Evolutionary conservation across 768 basidiomycete genomes (phyloP).

Genomic region (Hysterangium stoloniferum): DNA sequence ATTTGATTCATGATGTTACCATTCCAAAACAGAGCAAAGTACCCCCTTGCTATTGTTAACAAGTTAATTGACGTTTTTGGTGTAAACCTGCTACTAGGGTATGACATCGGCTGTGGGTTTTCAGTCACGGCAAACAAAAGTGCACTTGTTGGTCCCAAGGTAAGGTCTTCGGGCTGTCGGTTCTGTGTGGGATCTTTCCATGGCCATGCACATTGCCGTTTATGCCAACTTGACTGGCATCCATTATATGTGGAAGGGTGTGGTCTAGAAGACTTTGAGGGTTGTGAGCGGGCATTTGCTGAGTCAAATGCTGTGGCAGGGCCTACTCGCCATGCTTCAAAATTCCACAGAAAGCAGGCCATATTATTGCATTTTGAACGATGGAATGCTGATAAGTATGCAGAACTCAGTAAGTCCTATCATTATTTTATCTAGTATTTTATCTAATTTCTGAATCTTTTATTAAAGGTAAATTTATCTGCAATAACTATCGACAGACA

Average conservation of each 20-base stretch:
- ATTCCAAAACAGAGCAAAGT: conserved; percentile 19
- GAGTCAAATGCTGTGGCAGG: conserved; percentile 20
- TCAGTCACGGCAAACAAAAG: conserved; percentile 13
- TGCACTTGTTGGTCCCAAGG: conserved; percentile 4
- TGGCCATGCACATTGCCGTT: conserved; percentile 22
- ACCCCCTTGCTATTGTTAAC: conserved; percentile 19
- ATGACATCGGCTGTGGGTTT: conserved; percentile 25
- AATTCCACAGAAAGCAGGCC: conserved; percentile 23
- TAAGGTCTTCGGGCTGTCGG: neutral
- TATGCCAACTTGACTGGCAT: conserved; percentile 24
- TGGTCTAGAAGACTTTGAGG: conserved; percentile 22
- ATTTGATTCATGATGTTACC: neutral
- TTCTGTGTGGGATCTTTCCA: conserved; percentile 23
- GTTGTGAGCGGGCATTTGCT: conserved; percentile 22
- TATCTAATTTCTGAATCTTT: neutral
- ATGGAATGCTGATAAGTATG: conserved; percentile 20
- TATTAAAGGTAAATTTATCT: neutral
- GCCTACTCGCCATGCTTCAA: conserved; percentile 16
- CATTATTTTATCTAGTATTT: neutral
- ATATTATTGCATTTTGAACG: conserved; percentile 17
- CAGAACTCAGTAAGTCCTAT: conserved; percentile 15
- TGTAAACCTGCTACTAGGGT: conserved; percentile 13
- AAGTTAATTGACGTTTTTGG: conserved; percentile 19
- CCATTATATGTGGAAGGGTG: conserved; percentile 19
- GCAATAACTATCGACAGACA: neutral